phyloP scores from a whole-genome alignment of 2,329 filamentous ascomycete species.

The Curvularia spicifera region DNA sequence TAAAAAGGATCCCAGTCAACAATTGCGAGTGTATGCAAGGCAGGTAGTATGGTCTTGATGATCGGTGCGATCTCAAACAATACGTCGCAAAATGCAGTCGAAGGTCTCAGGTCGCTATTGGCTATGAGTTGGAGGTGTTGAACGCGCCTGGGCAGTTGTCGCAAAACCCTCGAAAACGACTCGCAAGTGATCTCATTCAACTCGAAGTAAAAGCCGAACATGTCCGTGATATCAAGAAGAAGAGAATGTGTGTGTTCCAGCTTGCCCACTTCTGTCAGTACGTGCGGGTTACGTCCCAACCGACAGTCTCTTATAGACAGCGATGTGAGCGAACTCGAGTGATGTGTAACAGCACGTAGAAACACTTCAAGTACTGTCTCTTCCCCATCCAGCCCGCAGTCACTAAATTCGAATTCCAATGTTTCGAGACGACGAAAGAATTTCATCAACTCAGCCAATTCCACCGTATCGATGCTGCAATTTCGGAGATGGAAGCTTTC shows the following conservation, averaged over 20 bases:
- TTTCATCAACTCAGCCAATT: neutral
- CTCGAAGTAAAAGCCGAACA: neutral
- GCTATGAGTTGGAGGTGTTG: conserved; percentile 6
- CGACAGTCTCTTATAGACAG: conserved; percentile 1
- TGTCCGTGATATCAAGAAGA: neutral
- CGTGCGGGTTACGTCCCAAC: neutral
- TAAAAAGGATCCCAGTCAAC: conserved; percentile 8
- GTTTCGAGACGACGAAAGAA: conserved; percentile 4
- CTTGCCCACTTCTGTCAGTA: neutral
- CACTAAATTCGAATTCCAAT: neutral
- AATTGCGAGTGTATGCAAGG: conserved; percentile 1
- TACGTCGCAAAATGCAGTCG: conserved; percentile 1
- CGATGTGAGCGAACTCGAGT: conserved; percentile 5
- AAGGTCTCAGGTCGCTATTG: conserved; percentile 2
- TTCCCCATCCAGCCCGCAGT: too few relatives aligned
- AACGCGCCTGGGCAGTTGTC: conserved; percentile 7
- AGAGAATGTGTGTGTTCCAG: conserved; percentile 2
- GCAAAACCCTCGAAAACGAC: neutral
- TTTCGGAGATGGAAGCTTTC: conserved; percentile 4
- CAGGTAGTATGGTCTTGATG: neutral
- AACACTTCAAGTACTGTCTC: neutral
- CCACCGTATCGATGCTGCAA: neutral
- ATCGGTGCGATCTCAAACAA: neutral
- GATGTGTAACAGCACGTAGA: conserved; percentile 1
- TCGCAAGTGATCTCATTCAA: neutral